Base-by-base conservation (phyloP, 331 rosid genomes). In the Acacia pycnantha region DNA sequence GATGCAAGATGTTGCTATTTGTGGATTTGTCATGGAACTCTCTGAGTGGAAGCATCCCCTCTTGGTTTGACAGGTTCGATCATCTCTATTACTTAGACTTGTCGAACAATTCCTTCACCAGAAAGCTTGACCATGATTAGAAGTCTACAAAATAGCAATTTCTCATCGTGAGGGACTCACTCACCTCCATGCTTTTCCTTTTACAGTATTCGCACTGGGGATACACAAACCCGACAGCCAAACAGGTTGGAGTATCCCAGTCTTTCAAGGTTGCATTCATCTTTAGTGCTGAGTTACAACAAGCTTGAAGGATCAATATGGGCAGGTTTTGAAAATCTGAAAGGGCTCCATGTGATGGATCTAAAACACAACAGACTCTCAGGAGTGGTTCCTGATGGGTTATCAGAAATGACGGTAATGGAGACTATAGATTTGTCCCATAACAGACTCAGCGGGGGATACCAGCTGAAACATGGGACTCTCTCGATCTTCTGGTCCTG, bases 31-130 rank as follows among this genome's bases (percentile, higher is more conserved):
- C 88, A 40, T 68, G 83, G 79, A 85, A 85, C 82, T 80, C 70
- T 78, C 79, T 85, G n/a, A 71, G 62, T 73, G 88, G 85, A 54
- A 73, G 58, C 83, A 77, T 85, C 21, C 83, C 88, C 14, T 69
- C 83, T n/a, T 85, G 83, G 86, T 11, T 85, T 61, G 86, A 82
- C 22, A n/a, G 27, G 21, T 82, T 82, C 54, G 67, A 79, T 18
- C 53, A 46, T 71, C 84, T 82, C 48, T 70, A 40, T 70, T 82
- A 86, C 76, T 70, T 79, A 27, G 84, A 86, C 71, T 75, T 79
- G 48, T 79, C 84, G 33, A 79, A 82, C 31, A 86, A 86, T 66
- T 79, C 84, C 37, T 85, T 69, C 79, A 51, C 84, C 86, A 75
- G 68, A 78, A 35, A 78, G 79, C 58, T 74, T 85, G 75, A 82